Evolutionary conservation across 805 yeast genomes (phyloP), one percentile per base, ranked within the genome.

Genomic region (Sungouiozyma ichnusensis): DNA sequence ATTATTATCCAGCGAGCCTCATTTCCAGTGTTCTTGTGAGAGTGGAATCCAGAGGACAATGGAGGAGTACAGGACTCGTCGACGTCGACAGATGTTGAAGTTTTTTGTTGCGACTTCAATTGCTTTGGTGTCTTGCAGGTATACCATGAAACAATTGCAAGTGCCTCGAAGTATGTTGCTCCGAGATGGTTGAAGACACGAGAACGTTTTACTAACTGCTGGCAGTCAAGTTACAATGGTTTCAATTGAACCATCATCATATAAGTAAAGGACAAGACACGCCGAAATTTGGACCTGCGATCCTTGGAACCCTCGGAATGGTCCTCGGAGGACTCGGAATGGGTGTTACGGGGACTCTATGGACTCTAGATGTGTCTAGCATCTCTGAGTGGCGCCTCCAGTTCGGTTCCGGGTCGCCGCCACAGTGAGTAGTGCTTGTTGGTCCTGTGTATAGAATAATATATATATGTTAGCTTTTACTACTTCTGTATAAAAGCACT

Each of bases 331-430:
- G 85, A 0, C 72, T 82, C 51, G 72, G 83, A 2, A 84, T 85
- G 86, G 64, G 75, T 4, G 67, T 79, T 2, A 74, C 83, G 29
- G 94, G 95, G 1, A 69, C 78, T 2, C 78, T 85, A 53, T 88
- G 95, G 95, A 68, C 77, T 32, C 69, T 73, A 63, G 94, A 86
- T 53, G 80, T 87, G 7, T 74, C 84, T 8, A 70, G 66, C 18
- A 68, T 81, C 38, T 67, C 69, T 43, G 95, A 86, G 56, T 84
- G 86, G 27, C 31, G 33, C 16, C 19, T n/a, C 7, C 29, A 20
- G 11, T 41, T 34, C 20, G 36, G 36, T 11, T 4, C 35, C 17
- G 36, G 20, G 2, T 13, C 1, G 9, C 15, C 17, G 5, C 9
- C 16, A 31, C 11, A 16, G 34, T n/a, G n/a, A n/a, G n/a, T n/a